Evolutionary conservation across 768 basidiomycete species (phyloP), one percentile per base, ranked within the genome.

Genomic region (Tephrocybe sp.): DNA sequence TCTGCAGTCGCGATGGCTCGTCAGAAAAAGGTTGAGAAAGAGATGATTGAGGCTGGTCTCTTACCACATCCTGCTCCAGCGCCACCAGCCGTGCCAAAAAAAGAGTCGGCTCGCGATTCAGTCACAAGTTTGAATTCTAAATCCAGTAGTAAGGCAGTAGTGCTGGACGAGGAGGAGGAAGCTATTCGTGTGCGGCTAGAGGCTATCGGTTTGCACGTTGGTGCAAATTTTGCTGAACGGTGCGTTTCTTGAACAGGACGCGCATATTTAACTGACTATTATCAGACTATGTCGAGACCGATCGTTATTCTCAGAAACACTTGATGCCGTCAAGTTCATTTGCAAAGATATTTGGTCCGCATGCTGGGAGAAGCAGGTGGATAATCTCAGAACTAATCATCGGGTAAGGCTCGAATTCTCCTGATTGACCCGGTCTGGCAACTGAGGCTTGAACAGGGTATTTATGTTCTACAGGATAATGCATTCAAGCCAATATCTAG

Each of bases 321-420:
- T 97, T 6, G 94, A 97, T 53, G 84, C 81, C 9, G 84, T 97
- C 70, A 97, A 97, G 66, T 97, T 97, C 61, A 78, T 97, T 49
- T 97, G 94, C 72, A 97, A 97, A 62, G 94, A 97, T 49, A 70
- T 97, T n/a, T 97, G 94, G 91, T 74, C 82, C 0, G 82, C 86
- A 18, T 88, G 87, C 48, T 97, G 91, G 85, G 89, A 93, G 45
- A 94, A 94, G 63, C 94, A 95, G 64, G 91, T 97, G 1, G 94
- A 97, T 61, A 97, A 97, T 65, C 70, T 97, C 50, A 81, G 94
- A 38, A 97, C 94, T 13, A 97, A 97, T 64, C 94, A 95, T 65
- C 76, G 94, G 42, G 93, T 93, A 61, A 33, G 82, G n/a, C n/a
- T n/a, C n/a, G n/a, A n/a, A n/a, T n/a, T n/a, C n/a, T n/a, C n/a